Evolutionary conservation across 2,329 filamentous ascomycete genomes (phyloP), one percentile per base, ranked within the genome.

Genomic region (Berkeleyomyces rouxiae): DNA sequence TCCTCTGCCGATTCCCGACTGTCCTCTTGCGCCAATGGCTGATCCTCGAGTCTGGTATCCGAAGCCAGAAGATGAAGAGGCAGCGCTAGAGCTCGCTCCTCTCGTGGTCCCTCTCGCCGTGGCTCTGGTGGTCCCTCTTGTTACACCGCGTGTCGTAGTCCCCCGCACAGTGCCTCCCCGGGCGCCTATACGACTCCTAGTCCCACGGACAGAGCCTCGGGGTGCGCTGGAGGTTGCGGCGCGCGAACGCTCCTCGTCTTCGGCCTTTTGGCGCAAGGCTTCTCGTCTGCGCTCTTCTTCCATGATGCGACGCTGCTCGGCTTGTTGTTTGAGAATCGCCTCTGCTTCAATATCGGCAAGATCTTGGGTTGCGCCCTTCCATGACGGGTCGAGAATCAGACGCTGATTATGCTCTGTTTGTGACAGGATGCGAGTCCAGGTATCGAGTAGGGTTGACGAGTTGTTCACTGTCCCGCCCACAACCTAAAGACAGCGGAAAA

Each of bases 351-450:
- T 82, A 65, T 95, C 90, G n/a, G 83, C 79, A 46, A 96, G 74
- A 74, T 99, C 93, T 70, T 91, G 84, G 3, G 83, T 88, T 37
- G 91, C 88, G 63, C 93, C 93, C 70, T 92, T 86, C 90, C 92
- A 99, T 64, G 83, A 79, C 1, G 90, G 88, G 70, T 96, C 87
- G 55, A 97, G 79, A 53, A 99, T 86, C 59, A 99, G 78, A 33
- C 93, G 85, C 72, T 97, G 91, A 71, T 95, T 97, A 74, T 99
- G 93, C 74, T 99, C 93, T 3, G 93, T 96, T 73, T 99, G 93
- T 5, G 90, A 93, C 10, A 99, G 82, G 67, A 99, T 96, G 61
- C 90, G 85, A 7, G 90, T 95, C 92, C 92, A 99, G 13, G 91
- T 95, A 69, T 95, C 90, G 40, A 99, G 83, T 11, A 99, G 81